These are phyloP conservation scores for Zymoseptoria crescenta DNA, from an alignment of 2,329 filamentous ascomycete species.

Conservation along the genomic window DNA sequence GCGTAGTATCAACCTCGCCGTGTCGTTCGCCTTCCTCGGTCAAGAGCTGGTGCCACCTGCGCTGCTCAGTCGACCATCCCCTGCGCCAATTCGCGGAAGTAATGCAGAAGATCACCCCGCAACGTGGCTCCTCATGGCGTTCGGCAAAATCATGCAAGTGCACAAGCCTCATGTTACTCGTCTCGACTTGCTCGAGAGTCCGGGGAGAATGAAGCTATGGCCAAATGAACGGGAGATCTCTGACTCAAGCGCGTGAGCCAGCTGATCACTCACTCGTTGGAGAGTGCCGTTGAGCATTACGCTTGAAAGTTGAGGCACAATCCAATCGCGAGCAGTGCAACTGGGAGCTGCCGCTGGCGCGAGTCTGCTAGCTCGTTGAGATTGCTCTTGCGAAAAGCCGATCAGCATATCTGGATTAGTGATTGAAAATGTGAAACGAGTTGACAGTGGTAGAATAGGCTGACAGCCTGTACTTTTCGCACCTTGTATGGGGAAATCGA, in stretches of 20 bases:
- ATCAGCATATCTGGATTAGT: background rate
- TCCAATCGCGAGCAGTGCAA: background rate
- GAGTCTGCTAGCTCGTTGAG: too few species aligned
- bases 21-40: background rate
- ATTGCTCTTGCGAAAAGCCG: background rate
- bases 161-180: background rate
- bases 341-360: too few species aligned
- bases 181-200: background rate
- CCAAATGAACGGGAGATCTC: too few species aligned
- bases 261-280: background rate
- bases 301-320: background rate
- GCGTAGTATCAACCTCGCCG: background rate
- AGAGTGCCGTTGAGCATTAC: background rate
- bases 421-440: background rate
- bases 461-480: background rate
- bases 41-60: background rate
- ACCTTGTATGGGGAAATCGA: background rate
- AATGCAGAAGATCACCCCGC: background rate
- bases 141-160: background rate
- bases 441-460: background rate
- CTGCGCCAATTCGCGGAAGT: background rate
- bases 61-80: background rate
- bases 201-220: background rate
- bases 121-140: background rate
- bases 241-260: too few species aligned